These are phyloP conservation scores for Cutaneotrichosporon sp. DNA, from an alignment of 1,284 basidiomycete genomes.

Conservation along the genomic window DNA sequence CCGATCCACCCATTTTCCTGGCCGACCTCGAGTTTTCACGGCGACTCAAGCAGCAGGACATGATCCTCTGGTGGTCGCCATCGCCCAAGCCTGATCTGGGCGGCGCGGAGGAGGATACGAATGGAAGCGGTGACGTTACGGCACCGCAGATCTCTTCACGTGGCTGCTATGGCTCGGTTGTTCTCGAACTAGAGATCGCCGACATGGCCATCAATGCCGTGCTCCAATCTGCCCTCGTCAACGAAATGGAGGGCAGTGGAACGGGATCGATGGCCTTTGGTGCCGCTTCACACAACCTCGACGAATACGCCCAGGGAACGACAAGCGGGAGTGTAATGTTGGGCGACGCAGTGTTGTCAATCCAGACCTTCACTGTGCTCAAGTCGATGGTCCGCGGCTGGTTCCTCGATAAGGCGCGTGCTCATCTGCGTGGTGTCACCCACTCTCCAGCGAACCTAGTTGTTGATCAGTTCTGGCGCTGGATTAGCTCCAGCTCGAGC, in stretches of 20 bases:
- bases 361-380: slow-evolving; percentile 78
- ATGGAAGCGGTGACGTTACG: slow-evolving; percentile 69
- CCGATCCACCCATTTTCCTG: slow-evolving; percentile 79
- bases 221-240: slow-evolving; percentile 67
- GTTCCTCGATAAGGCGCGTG: slow-evolving; percentile 76
- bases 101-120: slow-evolving; percentile 81
- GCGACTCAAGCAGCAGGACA: slow-evolving; percentile 77
- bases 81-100: slow-evolving; percentile 87
- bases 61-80: slow-evolving; percentile 95
- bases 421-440: slow-evolving; percentile 46
- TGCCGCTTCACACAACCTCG: slow-evolving; percentile 81
- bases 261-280: slow-evolving; percentile 91
- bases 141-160: slow-evolving; percentile 79
- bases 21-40: slow-evolving; percentile 90
- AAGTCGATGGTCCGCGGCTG: slow-evolving; percentile 86
- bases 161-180: slow-evolving; percentile 89
- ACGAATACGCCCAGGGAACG: slow-evolving; percentile 75
- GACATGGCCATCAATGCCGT: slow-evolving; percentile 94
- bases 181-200: slow-evolving; percentile 79
- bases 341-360: slow-evolving; percentile 88
- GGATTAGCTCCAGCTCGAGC: slow-evolving; percentile 81
- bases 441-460: slow-evolving; percentile 52
- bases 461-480: slow-evolving; percentile 93
- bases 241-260: slow-evolving; percentile 61
- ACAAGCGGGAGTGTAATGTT: slow-evolving; percentile 71